Conservation (phyloP, 2,329 filamentous ascomycete genomes). For the Elsinoe necatrix region DNA sequence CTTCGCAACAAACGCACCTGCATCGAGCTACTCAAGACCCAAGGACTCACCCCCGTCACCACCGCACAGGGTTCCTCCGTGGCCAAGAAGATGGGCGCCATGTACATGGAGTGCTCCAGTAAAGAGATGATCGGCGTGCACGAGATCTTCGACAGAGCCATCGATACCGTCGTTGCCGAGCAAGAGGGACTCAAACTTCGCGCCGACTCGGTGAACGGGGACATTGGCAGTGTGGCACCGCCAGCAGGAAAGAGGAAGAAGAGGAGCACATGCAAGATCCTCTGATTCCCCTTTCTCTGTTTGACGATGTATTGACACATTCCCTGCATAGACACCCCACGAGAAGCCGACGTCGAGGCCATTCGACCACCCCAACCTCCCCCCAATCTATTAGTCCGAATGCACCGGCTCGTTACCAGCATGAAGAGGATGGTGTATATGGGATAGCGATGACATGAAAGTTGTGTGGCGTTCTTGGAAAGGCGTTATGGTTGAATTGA, state of each 20-base stretch:
- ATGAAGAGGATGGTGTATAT: slow-evolving; percentile 10
- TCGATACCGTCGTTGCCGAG: slow-evolving; percentile 79
- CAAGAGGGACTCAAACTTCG: slow-evolving; percentile 37
- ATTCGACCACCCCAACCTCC: neutral
- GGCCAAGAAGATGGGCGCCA: slow-evolving; percentile 84
- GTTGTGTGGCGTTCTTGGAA: slow-evolving; percentile 7
- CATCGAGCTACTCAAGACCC: slow-evolving; percentile 97
- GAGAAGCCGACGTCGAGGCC: slow-evolving; percentile 15
- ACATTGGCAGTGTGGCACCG: slow-evolving; percentile 24
- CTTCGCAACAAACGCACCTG: slow-evolving; percentile 91
- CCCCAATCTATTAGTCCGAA: neutral
- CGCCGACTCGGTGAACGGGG: slow-evolving; percentile 27
- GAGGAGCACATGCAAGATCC: slow-evolving; percentile 73
- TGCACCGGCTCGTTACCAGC: slow-evolving; percentile 9
- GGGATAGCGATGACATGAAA: slow-evolving; percentile 7
- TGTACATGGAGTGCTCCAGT: slow-evolving; percentile 96
- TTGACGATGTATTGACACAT: slow-evolving; percentile 16
- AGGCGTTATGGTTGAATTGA: neutral
- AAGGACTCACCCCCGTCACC: slow-evolving; percentile 91
- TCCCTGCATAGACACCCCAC: neutral
- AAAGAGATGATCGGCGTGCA: slow-evolving; percentile 16
- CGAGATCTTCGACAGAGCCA: slow-evolving; percentile 48
- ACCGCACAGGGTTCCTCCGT: slow-evolving; percentile 81
- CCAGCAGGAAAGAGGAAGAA: slow-evolving; percentile 57
- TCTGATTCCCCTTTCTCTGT: slow-evolving; percentile 42